Evolutionary conservation across 805 yeast genomes (phyloP).

Genomic region (Candida oleophila): DNA sequence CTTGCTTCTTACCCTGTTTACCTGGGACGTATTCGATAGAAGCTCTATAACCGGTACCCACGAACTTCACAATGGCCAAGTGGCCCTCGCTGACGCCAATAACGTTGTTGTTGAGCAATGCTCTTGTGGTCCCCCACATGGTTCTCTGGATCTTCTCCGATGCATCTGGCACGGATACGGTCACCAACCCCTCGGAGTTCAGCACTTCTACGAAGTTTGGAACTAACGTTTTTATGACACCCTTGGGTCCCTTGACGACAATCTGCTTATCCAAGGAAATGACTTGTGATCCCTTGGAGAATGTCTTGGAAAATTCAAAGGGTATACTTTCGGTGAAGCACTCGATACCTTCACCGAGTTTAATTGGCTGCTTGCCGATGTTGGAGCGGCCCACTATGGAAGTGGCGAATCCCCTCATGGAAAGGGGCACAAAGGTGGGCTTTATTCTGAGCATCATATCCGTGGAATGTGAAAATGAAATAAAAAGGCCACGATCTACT

Average conservation of each 20-base stretch:
- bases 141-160: constrained; percentile 67
- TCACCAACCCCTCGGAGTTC: constrained; percentile 39
- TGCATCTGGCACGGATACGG: constrained; percentile 58
- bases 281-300: constrained; percentile 65
- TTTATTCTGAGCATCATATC: not conserved
- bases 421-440: not conserved
- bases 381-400: constrained; percentile 45
- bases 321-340: constrained; percentile 48
- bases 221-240: constrained; percentile 57
- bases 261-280: constrained; percentile 58
- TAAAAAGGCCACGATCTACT: too few species aligned
- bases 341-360: constrained; percentile 60
- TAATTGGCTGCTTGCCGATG: constrained; percentile 79
- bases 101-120: constrained; percentile 72
- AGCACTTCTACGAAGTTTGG: constrained; percentile 67
- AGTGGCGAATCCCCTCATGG: constrained; percentile 14
- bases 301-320: constrained; percentile 52
- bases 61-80: constrained; percentile 78
- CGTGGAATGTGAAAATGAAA: too few species aligned
- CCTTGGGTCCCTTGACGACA: constrained; percentile 75
- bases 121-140: constrained; percentile 94
- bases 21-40: constrained; percentile 55
- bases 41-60: constrained; percentile 97
- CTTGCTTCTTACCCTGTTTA: constrained; percentile 46
- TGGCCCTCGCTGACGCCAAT: constrained; percentile 94